Evolutionary conservation across 2,329 filamentous ascomycete species (phyloP).

Genomic region (Hypoxylon sp.): DNA sequence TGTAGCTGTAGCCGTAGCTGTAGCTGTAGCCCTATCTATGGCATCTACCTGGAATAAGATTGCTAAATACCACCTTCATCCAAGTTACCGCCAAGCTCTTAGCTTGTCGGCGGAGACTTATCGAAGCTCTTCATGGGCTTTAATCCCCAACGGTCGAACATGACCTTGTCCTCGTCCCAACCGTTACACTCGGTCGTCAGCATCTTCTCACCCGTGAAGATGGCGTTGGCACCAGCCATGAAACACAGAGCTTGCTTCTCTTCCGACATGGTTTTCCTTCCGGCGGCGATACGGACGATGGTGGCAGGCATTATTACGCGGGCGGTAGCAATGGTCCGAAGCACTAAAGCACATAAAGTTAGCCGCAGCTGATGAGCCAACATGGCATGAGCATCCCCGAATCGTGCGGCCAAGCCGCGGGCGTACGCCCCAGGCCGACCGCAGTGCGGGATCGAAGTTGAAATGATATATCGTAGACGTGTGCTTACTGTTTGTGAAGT

Average conservation of each 20-base stretch:
- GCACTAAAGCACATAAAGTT: constrained; percentile 53
- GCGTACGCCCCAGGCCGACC: no score
- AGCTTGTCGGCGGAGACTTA: constrained; percentile 29
- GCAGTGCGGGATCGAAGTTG: not conserved
- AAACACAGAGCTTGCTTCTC: constrained; percentile 92
- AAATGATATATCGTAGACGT: not conserved
- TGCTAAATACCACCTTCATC: not conserved
- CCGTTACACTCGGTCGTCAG: constrained; percentile 90
- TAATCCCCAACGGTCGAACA: constrained; percentile 87
- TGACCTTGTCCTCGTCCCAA: constrained; percentile 86
- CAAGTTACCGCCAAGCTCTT: not conserved
- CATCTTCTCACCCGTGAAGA: constrained; percentile 97
- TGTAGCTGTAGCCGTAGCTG: no score
- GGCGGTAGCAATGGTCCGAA: constrained; percentile 86
- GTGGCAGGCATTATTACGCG: constrained; percentile 85
- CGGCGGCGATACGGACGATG: constrained; percentile 88
- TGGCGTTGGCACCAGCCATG: constrained; percentile 91
- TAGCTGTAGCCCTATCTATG: constrained; percentile 19
- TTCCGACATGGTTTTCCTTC: constrained; percentile 84
- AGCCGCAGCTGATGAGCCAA: not conserved
- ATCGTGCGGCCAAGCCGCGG: not conserved
- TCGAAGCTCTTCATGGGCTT: constrained; percentile 73
- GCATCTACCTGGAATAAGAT: constrained; percentile 5
- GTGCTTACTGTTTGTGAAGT: constrained; percentile 71
- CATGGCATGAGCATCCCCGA: not conserved